These are phyloP conservation scores for Dacryopinax spathularia DNA, from an alignment of 768 basidiomycete genomes.

Conservation along the genomic window DNA sequence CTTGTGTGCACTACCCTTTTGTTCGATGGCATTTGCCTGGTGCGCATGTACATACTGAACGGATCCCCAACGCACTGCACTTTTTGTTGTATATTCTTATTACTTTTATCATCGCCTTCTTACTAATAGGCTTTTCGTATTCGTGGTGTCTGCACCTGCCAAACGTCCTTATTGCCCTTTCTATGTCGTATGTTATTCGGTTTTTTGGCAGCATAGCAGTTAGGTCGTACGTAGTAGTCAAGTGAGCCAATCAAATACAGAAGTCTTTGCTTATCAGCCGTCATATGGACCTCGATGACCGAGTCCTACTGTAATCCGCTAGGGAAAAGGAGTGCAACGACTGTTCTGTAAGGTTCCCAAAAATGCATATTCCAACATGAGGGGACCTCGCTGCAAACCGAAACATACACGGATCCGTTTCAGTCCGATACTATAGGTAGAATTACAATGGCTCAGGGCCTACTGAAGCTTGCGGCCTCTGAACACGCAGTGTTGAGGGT, in stretches of 20 bases:
- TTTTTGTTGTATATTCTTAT: neutral
- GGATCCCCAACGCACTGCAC: neutral
- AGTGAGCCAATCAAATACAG: neutral
- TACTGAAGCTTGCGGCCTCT: neutral
- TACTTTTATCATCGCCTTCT: neutral
- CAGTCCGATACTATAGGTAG: neutral
- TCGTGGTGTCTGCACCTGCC: neutral
- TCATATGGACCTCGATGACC: too few species aligned
- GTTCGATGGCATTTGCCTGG: neutral
- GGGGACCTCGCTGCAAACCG: neutral
- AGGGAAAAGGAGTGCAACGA: too few species aligned
- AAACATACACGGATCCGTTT: neutral
- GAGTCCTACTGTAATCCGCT: too few species aligned
- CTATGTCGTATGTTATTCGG: neutral
- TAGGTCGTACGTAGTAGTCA: slow-evolving; percentile 1
- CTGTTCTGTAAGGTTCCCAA: neutral
- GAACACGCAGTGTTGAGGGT: too few species aligned
- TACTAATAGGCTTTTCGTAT: neutral
- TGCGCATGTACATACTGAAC: neutral
- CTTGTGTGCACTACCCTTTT: neutral
- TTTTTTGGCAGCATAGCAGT: neutral
- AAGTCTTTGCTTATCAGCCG: neutral
- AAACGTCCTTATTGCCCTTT: neutral
- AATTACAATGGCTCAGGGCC: neutral
- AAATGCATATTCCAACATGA: neutral